A percentile compares a stretch with the other conserved stretches of the same genome.
Evolutionary conservation across 164 flowering plant species (phyloP).

Genomic region (Kalanchoe fedtschenkoi): DNA sequence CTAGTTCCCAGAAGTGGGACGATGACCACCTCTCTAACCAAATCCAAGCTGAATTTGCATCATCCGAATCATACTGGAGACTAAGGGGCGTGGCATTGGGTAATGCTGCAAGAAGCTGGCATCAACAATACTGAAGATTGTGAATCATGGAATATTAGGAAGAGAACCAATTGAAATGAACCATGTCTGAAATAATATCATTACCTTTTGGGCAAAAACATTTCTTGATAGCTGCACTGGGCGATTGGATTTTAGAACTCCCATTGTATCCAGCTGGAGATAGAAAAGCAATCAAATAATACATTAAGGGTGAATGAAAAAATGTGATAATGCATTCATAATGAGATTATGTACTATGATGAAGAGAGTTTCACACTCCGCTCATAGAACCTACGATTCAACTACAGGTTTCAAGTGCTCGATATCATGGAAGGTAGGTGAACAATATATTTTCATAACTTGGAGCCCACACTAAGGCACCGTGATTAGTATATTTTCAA

Average conservation of each 20-base stretch:
- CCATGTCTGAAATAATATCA: not conserved
- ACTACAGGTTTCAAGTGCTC: no score
- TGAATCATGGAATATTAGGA: not conserved
- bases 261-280: constrained; percentile 1
- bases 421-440: no score
- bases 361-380: no score
- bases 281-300: not conserved
- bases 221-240: constrained; percentile 6
- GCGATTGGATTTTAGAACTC: not conserved
- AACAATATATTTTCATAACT: no score
- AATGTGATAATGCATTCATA: no score
- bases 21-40: constrained; percentile 90
- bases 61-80: constrained; percentile 43
- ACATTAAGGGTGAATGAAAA: no score
- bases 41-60: constrained; percentile 55
- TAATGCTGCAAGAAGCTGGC: constrained; percentile 56
- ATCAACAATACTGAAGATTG: constrained; percentile 4
- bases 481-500: not conserved
- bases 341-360: not conserved
- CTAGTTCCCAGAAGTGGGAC: constrained; percentile 45
- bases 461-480: no score
- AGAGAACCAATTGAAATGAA: not conserved
- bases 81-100: constrained; percentile 38
- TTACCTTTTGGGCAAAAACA: constrained; percentile 10
- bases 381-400: no score